These are phyloP conservation scores for Alternaria solani DNA, from an alignment of 2,329 filamentous ascomycete genomes.

Conservation along the genomic window DNA sequence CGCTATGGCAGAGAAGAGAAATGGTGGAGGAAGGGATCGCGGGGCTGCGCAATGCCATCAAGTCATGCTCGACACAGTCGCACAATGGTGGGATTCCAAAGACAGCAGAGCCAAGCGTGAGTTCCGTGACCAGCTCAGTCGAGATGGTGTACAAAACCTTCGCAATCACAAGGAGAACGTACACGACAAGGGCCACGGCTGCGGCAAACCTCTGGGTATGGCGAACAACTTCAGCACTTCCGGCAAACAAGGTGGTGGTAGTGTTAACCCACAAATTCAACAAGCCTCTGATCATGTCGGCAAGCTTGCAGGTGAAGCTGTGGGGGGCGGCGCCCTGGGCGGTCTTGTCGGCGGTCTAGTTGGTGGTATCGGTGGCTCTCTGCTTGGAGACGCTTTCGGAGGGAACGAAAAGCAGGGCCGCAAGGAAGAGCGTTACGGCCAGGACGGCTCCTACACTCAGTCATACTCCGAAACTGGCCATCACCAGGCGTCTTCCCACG, in stretches of 20 bases:
- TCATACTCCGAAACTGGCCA: conserved; percentile 69
- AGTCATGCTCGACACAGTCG: conserved; percentile 80
- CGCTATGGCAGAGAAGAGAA: conserved; percentile 70
- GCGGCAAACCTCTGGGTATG: conserved; percentile 80
- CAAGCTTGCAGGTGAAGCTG: conserved; percentile 65
- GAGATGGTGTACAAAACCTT: conserved; percentile 77
- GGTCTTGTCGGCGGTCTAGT: conserved; percentile 75
- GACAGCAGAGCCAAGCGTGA: conserved; percentile 68
- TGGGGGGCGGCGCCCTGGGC: conserved; percentile 71
- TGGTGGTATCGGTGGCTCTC: conserved; percentile 63
- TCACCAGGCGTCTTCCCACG: conserved; percentile 48
- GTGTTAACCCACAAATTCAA: conserved; percentile 51
- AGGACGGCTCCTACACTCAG: conserved; percentile 69
- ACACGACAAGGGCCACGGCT: conserved; percentile 84
- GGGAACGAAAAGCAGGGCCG: conserved; percentile 63
- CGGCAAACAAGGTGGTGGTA: conserved; percentile 57
- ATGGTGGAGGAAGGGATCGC: not conserved
- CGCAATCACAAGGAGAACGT: conserved; percentile 89
- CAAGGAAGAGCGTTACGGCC: conserved; percentile 61
- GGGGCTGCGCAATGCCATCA: conserved; percentile 71
- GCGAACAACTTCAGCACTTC: conserved; percentile 63
- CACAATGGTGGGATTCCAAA: conserved; percentile 82
- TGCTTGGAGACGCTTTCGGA: conserved; percentile 69
- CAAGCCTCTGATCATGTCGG: conserved; percentile 52
- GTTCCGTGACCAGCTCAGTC: conserved; percentile 77